Evolutionary conservation across 305 asterid species (phyloP).

Genomic region (Ilex paraguariensis): DNA sequence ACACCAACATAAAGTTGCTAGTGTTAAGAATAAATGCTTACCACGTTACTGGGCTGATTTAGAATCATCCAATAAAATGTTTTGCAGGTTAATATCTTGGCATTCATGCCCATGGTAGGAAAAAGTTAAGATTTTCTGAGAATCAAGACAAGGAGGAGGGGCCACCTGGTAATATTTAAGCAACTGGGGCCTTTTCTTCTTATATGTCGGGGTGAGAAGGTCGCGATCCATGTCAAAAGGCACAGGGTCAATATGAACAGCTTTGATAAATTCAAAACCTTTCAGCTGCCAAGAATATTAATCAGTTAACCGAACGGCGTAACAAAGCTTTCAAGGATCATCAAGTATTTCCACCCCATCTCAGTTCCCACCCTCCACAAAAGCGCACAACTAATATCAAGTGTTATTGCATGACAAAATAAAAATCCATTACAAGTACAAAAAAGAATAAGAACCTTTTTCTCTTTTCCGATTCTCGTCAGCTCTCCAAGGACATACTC

Average conservation of each 20-base stretch:
- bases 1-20: too few relatives aligned
- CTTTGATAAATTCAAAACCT: constrained; percentile 25
- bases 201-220: constrained; percentile 24
- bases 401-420: background rate
- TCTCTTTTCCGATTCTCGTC: constrained; percentile 20
- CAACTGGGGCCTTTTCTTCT: constrained; percentile 25
- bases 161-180: constrained; percentile 20
- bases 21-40: too few relatives aligned
- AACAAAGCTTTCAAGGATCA: background rate
- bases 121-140: too few relatives aligned
- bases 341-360: background rate
- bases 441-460: constrained; percentile 15
- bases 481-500: constrained; percentile 19
- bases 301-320: too few relatives aligned
- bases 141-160: background rate
- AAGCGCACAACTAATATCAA: too few relatives aligned
- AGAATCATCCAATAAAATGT: too few relatives aligned
- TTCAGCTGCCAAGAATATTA: constrained; percentile 17
- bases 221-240: constrained; percentile 29
- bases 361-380: background rate
- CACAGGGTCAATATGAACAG: constrained; percentile 22
- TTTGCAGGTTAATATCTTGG: too few relatives aligned
- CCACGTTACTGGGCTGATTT: too few relatives aligned
- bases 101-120: too few relatives aligned
- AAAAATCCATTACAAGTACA: background rate